Evolutionary conservation across 805 yeast genomes (phyloP).

Genomic region (Tetrapisispora pingtungensis): DNA sequence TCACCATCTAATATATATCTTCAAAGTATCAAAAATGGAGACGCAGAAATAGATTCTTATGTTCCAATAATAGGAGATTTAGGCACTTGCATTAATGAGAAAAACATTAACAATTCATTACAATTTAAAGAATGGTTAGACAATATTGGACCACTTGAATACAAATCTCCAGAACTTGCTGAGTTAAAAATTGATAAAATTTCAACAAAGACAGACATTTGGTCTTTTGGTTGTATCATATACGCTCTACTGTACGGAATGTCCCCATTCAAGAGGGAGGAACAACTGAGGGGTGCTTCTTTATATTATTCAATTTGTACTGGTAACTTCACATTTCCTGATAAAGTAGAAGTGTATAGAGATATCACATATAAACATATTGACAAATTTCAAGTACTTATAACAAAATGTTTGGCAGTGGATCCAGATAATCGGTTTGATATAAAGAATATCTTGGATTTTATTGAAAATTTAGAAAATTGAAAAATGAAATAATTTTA

Average conservation of each 20-base stretch:
- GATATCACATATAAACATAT: constrained; percentile 6
- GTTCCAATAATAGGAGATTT: constrained; percentile 71
- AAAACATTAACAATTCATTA: constrained; percentile 59
- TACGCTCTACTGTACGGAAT: constrained; percentile 68
- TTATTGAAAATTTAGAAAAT: constrained; percentile 22
- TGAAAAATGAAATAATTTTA: background rate
- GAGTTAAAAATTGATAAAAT: constrained; percentile 61
- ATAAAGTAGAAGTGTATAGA: constrained; percentile 1
- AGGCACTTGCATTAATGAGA: constrained; percentile 59
- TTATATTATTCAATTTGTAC: constrained; percentile 63
- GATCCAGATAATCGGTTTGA: constrained; percentile 56
- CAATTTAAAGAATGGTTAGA: constrained; percentile 62
- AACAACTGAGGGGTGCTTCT: constrained; percentile 72
- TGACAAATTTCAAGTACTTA: constrained; percentile 43
- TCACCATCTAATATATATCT: constrained; percentile 38
- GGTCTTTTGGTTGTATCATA: constrained; percentile 84
- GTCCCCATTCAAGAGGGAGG: constrained; percentile 84
- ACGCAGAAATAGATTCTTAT: constrained; percentile 39
- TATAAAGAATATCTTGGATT: constrained; percentile 5
- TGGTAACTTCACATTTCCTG: constrained; percentile 44
- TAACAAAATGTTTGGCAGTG: constrained; percentile 50
- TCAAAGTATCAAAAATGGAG: constrained; percentile 46
- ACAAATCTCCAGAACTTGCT: constrained; percentile 82
- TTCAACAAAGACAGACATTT: constrained; percentile 60
- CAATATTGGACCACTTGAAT: constrained; percentile 78